phyloP scores from a whole-genome alignment of 2,329 filamentous ascomycete species.

The Penicillium sp. region DNA sequence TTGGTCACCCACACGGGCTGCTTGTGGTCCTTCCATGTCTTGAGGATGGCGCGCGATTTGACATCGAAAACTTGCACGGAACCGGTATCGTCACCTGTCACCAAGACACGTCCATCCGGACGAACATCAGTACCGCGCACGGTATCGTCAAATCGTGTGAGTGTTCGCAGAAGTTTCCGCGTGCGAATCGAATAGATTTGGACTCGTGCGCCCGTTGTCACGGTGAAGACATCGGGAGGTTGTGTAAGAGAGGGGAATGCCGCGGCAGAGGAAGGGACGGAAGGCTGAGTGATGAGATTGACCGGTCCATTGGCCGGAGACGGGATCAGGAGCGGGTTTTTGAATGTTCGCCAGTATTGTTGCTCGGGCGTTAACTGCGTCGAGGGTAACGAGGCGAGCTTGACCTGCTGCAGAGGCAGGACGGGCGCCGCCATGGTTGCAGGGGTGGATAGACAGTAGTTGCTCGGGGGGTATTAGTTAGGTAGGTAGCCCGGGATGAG shows the following conservation, averaged over 20 bases:
- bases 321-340: constrained; percentile 83
- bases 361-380: constrained; percentile 82
- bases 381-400: constrained; percentile 77
- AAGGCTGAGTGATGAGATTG: constrained; percentile 80
- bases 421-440: constrained; percentile 79
- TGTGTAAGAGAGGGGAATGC: constrained; percentile 46
- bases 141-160: constrained; percentile 88
- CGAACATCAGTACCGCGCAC: constrained; percentile 87
- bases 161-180: constrained; percentile 87
- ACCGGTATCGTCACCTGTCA: constrained; percentile 88
- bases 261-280: constrained; percentile 46
- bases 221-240: constrained; percentile 68
- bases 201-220: constrained; percentile 90
- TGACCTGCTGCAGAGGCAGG: constrained; percentile 74
- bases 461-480: constrained; percentile 1
- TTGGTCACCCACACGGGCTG: constrained; percentile 90
- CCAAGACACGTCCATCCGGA: constrained; percentile 81
- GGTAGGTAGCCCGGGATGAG: not conserved
- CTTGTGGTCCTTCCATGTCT: constrained; percentile 93
- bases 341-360: constrained; percentile 94
- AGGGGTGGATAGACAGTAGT: not conserved
- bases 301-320: constrained; percentile 88
- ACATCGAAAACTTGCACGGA: constrained; percentile 95
- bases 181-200: constrained; percentile 93
- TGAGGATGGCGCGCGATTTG: constrained; percentile 82